phyloP scores from a whole-genome alignment of 2,329 filamentous ascomycete genomes.

The Thielaviopsis ethacetica region DNA sequence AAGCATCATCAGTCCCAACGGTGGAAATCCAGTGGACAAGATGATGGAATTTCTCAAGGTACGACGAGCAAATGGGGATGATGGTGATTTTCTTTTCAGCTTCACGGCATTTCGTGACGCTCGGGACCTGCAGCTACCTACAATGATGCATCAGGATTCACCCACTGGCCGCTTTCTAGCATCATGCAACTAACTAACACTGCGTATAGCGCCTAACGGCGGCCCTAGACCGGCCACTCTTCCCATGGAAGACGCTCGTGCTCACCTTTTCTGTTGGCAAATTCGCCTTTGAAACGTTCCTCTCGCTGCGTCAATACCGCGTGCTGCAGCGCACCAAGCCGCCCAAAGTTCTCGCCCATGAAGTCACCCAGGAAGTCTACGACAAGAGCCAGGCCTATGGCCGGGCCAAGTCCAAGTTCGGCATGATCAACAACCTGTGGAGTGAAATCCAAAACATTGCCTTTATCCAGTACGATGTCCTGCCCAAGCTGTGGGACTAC shows the following conservation, averaged over 20 bases:
- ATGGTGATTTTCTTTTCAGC: not conserved
- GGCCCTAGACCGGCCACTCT: constrained; percentile 77
- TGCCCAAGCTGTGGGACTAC: constrained; percentile 78
- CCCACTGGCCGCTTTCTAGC: not conserved
- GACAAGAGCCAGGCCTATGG: constrained; percentile 86
- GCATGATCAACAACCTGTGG: constrained; percentile 66
- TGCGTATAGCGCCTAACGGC: constrained; percentile 51
- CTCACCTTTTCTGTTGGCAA: constrained; percentile 87
- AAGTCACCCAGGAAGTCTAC: constrained; percentile 78
- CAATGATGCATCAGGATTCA: not conserved
- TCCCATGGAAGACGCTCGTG: constrained; percentile 96
- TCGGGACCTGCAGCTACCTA: not conserved
- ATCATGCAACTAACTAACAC: constrained; percentile 8
- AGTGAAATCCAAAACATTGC: constrained; percentile 75
- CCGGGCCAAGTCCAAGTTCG: constrained; percentile 85
- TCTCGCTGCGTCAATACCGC: constrained; percentile 79
- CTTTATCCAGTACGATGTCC: constrained; percentile 78
- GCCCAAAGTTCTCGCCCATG: constrained; percentile 73
- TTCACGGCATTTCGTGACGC: not conserved
- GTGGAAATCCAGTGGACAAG: constrained; percentile 4
- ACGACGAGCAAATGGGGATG: not conserved
- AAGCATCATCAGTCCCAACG: not conserved
- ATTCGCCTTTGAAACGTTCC: constrained; percentile 76
- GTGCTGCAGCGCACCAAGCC: constrained; percentile 65
- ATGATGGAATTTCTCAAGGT: constrained; percentile 12